A percentile compares a stretch with the other conserved stretches of the same genome.
phyloP scores from a whole-genome alignment of 2,329 filamentous ascomycete genomes.

The Colletotrichum higginsianum region DNA sequence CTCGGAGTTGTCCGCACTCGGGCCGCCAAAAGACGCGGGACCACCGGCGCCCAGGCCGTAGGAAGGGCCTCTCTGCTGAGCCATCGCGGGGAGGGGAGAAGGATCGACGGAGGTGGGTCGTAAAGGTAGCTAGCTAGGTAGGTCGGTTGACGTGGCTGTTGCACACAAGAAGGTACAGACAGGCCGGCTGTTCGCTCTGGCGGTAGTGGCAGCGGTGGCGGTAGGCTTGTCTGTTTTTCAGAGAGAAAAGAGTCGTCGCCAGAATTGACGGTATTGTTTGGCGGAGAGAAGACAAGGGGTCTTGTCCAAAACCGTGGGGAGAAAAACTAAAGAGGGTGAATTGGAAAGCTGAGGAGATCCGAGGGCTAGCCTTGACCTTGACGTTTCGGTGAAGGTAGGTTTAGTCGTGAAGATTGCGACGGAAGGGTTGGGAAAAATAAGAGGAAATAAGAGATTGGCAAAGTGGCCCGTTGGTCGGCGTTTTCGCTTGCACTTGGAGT shows the following conservation, averaged over 20 bases:
- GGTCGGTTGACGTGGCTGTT: constrained; percentile 33
- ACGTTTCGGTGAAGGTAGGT: constrained; percentile 28
- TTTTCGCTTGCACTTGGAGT: constrained; percentile 8
- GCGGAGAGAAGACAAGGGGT: constrained; percentile 21
- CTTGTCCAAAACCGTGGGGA: constrained; percentile 18
- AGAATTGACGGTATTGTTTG: constrained; percentile 18
- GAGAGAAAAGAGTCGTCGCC: constrained; percentile 13
- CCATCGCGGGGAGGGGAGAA: constrained; percentile 32
- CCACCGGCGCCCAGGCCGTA: constrained; percentile 44
- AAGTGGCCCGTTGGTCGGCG: constrained; percentile 26
- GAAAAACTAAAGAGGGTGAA: constrained; percentile 35
- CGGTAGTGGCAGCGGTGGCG: background rate
- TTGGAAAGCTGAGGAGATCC: constrained; percentile 31
- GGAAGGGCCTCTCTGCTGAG: constrained; percentile 44
- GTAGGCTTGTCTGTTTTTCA: background rate
- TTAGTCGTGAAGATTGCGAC: constrained; percentile 24
- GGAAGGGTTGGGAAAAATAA: background rate
- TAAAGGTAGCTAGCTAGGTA: background rate
- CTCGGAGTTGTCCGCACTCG: constrained; percentile 56
- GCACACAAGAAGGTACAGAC: constrained; percentile 38
- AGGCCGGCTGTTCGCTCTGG: constrained; percentile 40
- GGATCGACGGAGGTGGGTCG: constrained; percentile 13
- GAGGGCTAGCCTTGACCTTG: constrained; percentile 40
- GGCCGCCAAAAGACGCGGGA: constrained; percentile 41
- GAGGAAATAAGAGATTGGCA: constrained; percentile 18